Evolutionary conservation across 805 yeast species (phyloP).

Genomic region (Spathaspora boniae): DNA sequence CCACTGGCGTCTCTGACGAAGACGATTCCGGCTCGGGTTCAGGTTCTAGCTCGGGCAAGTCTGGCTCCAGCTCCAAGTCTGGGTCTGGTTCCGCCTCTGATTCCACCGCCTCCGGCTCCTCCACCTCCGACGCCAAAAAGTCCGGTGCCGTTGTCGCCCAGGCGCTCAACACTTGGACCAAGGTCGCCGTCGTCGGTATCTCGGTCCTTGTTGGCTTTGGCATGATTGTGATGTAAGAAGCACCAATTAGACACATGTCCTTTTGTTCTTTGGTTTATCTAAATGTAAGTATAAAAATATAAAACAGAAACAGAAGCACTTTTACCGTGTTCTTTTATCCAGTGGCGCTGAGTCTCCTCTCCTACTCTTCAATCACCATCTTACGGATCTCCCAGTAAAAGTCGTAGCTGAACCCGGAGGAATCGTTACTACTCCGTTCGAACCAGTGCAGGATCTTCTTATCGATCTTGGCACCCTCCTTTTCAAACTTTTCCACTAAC

Average conservation of each 20-base stretch:
- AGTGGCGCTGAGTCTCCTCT: neutral
- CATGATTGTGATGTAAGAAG: constrained; percentile 16
- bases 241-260: too few relatives aligned
- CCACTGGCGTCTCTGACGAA: constrained; percentile 1
- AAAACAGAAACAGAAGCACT: neutral
- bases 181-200: constrained; percentile 18
- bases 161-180: constrained; percentile 10
- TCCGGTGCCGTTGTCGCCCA: constrained; percentile 15
- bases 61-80: constrained; percentile 22
- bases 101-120: constrained; percentile 15
- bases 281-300: neutral
- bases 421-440: constrained; percentile 15
- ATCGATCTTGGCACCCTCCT: constrained; percentile 33
- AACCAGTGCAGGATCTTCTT: constrained; percentile 40
- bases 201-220: constrained; percentile 27
- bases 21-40: constrained; percentile 21
- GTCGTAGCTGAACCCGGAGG: constrained; percentile 18
- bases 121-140: constrained; percentile 18
- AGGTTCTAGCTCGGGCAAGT: constrained; percentile 18
- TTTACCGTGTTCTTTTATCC: neutral
- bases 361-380: constrained; percentile 35
- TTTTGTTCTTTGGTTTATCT: too few relatives aligned
- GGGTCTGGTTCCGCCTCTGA: constrained; percentile 15
- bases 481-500: constrained; percentile 27
- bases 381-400: constrained; percentile 43